These are phyloP conservation scores for Talaromyces sp. DNA, from an alignment of 2,329 filamentous ascomycete species.

Conservation along the genomic window DNA sequence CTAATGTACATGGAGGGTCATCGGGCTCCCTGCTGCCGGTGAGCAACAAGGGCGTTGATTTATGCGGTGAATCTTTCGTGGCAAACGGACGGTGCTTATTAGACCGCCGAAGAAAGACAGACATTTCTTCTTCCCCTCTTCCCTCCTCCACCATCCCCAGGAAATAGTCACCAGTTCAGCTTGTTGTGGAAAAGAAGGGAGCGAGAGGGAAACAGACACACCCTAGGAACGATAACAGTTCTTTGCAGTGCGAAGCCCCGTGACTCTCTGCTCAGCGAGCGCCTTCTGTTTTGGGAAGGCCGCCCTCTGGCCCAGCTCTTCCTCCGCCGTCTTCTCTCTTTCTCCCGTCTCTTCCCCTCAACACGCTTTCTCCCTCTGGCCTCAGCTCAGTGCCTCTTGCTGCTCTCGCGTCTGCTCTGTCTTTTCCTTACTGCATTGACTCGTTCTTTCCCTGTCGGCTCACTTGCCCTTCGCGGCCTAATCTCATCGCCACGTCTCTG, in stretches of 20 bases:
- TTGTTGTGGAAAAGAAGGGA: not conserved
- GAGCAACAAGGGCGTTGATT: not conserved
- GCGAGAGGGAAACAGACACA: not conserved
- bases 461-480: not conserved
- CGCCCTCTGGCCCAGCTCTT: not conserved
- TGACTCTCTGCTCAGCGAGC: not conserved
- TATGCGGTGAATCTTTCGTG: not conserved
- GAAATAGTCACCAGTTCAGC: not conserved
- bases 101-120: not conserved
- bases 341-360: constrained; percentile 1
- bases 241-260: not conserved
- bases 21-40: not conserved
- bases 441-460: constrained; percentile 9
- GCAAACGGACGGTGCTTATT: not conserved
- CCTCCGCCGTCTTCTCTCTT: constrained; percentile 1
- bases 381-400: constrained; percentile 1
- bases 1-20: not conserved
- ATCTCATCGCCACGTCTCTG: constrained; percentile 5
- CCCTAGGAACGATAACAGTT: not conserved
- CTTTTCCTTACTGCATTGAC: constrained; percentile 6
- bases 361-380: not conserved
- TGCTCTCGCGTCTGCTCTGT: not conserved
- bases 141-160: not conserved
- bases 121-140: not conserved
- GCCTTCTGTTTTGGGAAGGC: not conserved